A percentile compares a stretch with the other conserved stretches of the same genome.
These are phyloP conservation scores for Guillardia theta DNA, from an alignment of 78 protist genomes.

Conservation along the genomic window DNA sequence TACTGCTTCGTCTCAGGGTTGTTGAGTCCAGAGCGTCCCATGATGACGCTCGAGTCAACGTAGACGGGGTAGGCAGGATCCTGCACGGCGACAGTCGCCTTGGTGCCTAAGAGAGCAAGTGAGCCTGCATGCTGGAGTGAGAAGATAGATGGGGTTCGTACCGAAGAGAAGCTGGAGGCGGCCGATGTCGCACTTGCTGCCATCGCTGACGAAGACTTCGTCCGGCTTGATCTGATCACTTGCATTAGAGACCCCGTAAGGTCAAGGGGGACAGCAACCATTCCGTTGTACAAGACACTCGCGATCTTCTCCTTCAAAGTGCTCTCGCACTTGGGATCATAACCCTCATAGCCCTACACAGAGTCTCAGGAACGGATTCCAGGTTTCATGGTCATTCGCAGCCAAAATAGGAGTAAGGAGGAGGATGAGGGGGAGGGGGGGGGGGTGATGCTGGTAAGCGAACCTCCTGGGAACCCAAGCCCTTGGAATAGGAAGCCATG, in stretches of 20 bases:
- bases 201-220: background rate
- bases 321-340: background rate
- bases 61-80: constrained; percentile 7
- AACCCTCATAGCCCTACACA: constrained; percentile 16
- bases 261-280: no score
- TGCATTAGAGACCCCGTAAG: no score
- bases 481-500: background rate
- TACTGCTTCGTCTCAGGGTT: background rate
- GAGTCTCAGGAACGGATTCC: no score
- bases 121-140: no score
- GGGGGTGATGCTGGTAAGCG: background rate
- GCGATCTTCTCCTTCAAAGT: constrained; percentile 13
- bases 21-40: background rate
- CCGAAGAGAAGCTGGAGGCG: constrained; percentile 7
- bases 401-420: background rate
- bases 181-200: background rate
- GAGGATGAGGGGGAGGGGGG: background rate
- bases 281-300: background rate
- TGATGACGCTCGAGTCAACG: background rate
- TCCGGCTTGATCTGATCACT: no score
- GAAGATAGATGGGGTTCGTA: no score
- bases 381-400: no score
- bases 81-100: background rate
- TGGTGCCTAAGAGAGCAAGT: no score
- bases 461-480: background rate